Evolutionary conservation across 495 filamentous ascomycete species (phyloP).

Genomic region (Talaromyces ruber): DNA sequence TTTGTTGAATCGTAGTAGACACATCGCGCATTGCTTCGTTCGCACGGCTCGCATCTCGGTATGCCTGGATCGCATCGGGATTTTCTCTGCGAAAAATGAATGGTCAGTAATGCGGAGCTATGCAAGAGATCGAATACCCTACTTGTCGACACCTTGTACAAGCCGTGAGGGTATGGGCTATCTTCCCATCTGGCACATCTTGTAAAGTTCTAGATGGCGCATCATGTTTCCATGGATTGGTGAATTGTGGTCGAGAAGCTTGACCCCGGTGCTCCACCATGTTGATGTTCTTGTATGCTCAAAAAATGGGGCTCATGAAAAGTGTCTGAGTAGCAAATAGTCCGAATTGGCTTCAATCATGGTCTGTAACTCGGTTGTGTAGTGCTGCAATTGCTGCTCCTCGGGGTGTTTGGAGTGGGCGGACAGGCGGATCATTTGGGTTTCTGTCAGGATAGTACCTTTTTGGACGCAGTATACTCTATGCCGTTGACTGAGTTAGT

Average conservation of each 20-base stretch:
- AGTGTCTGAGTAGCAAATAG: neutral
- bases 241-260: constrained; percentile 13
- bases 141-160: constrained; percentile 83
- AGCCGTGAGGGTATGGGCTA: constrained; percentile 80
- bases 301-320: neutral
- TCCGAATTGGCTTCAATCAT: neutral
- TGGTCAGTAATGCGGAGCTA: neutral
- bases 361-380: neutral
- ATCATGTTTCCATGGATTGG: constrained; percentile 17
- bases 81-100: constrained; percentile 50
- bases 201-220: constrained; percentile 14
- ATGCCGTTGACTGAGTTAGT: neutral
- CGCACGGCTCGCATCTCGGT: constrained; percentile 86
- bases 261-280: constrained; percentile 16
- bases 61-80: constrained; percentile 88
- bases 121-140: constrained; percentile 11
- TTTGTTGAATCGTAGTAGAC: constrained; percentile 89
- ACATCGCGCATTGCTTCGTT: constrained; percentile 78
- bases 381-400: neutral
- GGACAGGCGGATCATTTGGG: neutral
- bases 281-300: neutral
- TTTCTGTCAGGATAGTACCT: neutral
- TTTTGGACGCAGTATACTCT: neutral
- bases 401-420: neutral
- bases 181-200: constrained; percentile 34